Evolutionary conservation across 2,329 filamentous ascomycete species (phyloP), one percentile per base, ranked within the genome.

Genomic region (Raffaelea albimanens): DNA sequence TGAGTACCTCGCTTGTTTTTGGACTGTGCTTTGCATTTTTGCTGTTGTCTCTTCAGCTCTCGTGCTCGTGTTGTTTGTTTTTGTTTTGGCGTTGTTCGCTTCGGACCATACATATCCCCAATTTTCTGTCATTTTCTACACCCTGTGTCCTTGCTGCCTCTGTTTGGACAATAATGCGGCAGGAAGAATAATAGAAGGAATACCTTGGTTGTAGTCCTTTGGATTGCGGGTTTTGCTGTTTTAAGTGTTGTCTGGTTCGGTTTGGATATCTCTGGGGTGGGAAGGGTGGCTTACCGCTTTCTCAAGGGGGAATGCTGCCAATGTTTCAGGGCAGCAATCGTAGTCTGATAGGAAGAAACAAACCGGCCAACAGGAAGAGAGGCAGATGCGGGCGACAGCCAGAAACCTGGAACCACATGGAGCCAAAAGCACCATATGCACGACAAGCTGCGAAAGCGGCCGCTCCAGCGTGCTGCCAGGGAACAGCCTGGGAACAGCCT

Each of bases 241-340:
- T 50, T 47, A 46, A 40, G 40, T 49, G 19, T 19, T 43, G 47
- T 49, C 31, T 34, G 40, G 40, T 34, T 36, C 40, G 40, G 25
- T 40, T 18, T 13, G 33, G 29, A 39, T 40, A 33, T 39, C 47
- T 33, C 29, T 46, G 31, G 38, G 40, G 33, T 25, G 19, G 21
- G 40, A 50, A 46, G 22, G 34, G 3, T 41, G 40, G 44, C 34
- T 36, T 44, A 23, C n/a, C 31, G 14, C 4, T 23, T 36, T 33
- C 20, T 13, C 13, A 38, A 20, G 43, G 41, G 22, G 31, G 14
- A 38, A 44, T n/a, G 43, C 16, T 44, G 29, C 43, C 43, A 44
- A n/a, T 44, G 43, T 38, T 44, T 44, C 43, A 44, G 43, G 8
- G 23, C 25, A 20, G 18, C 25, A 36, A 7, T 13, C 29, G 5